Conservation (phyloP, 2,329 filamentous ascomycete species). For the Pseudogymnoascus sp. region DNA sequence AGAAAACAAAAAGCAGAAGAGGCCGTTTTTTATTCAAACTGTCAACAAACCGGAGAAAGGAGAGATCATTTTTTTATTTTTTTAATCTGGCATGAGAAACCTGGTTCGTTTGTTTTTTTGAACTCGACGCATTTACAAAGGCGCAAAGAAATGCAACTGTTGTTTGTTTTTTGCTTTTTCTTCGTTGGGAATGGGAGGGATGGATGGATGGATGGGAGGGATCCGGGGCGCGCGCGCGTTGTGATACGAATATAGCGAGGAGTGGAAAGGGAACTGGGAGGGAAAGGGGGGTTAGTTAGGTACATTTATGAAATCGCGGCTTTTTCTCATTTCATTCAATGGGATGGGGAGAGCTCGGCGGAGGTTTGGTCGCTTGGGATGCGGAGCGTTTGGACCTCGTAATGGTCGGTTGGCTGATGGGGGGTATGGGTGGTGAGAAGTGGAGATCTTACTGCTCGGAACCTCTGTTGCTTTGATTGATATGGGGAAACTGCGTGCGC, state of each 20-base stretch:
- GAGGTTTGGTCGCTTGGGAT: background rate
- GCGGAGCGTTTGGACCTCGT: background rate
- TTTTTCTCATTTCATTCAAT: background rate
- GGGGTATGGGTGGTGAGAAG: constrained; percentile 4
- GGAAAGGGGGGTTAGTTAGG: background rate
- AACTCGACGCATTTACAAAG: constrained; percentile 9
- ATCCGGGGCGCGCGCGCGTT: background rate
- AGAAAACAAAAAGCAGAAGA: background rate
- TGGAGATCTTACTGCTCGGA: constrained; percentile 5
- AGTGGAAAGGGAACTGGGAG: background rate
- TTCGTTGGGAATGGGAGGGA: background rate
- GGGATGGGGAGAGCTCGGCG: background rate
- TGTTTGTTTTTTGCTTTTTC: background rate
- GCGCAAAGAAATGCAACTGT: constrained; percentile 4
- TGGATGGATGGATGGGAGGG: background rate
- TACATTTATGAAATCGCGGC: background rate
- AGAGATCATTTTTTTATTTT: background rate
- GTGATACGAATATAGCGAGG: constrained; percentile 6
- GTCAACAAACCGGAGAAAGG: background rate
- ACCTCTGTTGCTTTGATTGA: background rate
- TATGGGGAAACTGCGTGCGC: background rate
- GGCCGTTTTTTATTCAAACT: background rate
- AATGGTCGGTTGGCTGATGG: background rate
- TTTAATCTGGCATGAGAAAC: background rate
- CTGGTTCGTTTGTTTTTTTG: background rate